Conservation (phyloP, 2,329 filamentous ascomycete genomes). For the Thielaviopsis ethacetica region DNA sequence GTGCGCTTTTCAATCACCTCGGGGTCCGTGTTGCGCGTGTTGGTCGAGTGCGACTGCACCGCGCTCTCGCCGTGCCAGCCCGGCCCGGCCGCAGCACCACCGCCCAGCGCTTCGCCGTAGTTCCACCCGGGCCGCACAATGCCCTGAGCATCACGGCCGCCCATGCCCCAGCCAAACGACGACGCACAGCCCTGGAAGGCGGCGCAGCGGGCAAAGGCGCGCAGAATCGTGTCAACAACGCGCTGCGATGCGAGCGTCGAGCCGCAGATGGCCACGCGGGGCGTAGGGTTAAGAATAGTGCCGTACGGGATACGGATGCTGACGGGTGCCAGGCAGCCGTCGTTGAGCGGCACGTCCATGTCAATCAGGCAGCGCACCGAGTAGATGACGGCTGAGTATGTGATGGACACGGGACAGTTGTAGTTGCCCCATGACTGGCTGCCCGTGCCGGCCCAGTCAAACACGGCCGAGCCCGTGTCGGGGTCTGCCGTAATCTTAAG, state of each 20-base stretch:
- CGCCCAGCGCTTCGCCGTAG: constrained; percentile 76
- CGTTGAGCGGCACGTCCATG: constrained; percentile 72
- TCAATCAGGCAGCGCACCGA: constrained; percentile 65
- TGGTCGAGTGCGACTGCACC: constrained; percentile 78
- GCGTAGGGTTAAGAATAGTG: constrained; percentile 58
- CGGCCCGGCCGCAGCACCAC: constrained; percentile 57
- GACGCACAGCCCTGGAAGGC: constrained; percentile 70
- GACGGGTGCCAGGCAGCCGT: constrained; percentile 67
- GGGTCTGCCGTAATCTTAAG: constrained; percentile 19
- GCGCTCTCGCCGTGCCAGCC: constrained; percentile 58
- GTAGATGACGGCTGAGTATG: constrained; percentile 58
- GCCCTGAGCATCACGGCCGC: constrained; percentile 45
- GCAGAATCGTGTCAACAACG: constrained; percentile 69
- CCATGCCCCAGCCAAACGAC: constrained; percentile 72
- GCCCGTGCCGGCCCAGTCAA: constrained; percentile 23
- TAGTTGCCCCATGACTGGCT: constrained; percentile 21
- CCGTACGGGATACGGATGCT: constrained; percentile 55
- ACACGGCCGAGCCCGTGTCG: constrained; percentile 19
- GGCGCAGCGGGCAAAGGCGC: constrained; percentile 63
- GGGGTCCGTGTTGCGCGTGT: constrained; percentile 66
- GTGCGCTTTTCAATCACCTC: constrained; percentile 68
- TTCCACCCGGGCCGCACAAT: constrained; percentile 46
- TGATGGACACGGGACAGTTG: constrained; percentile 23
- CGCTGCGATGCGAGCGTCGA: constrained; percentile 68
- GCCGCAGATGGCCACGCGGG: constrained; percentile 65